Conservation (phyloP, 495 filamentous ascomycete genomes). For the Neurospora sp. region DNA sequence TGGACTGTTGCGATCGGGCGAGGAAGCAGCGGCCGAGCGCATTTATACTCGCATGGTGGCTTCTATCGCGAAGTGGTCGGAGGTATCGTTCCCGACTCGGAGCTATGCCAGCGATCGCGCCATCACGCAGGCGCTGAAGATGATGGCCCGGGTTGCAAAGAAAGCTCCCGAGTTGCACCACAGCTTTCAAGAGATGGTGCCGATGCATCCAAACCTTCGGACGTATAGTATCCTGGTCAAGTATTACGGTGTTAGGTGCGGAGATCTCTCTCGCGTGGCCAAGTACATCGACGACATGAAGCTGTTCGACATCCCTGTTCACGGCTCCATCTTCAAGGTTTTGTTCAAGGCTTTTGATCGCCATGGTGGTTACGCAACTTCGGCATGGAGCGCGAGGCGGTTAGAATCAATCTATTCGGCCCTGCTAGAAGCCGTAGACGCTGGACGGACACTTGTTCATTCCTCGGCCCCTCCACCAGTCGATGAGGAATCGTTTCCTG, state of each 20-base stretch:
- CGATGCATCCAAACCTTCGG: conserved; percentile 50
- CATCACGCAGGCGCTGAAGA: conserved; percentile 45
- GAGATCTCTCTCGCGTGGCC: conserved; percentile 46
- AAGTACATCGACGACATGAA: conserved; percentile 58
- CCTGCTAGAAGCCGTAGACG: conserved; percentile 32
- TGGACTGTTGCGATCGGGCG: conserved; percentile 62
- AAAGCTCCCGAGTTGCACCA: conserved; percentile 30
- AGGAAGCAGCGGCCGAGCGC: conserved; percentile 60
- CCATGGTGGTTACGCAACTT: conserved; percentile 54
- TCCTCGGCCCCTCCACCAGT: neutral
- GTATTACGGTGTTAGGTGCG: conserved; percentile 40
- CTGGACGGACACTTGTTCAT: neutral
- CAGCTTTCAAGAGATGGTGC: conserved; percentile 37
- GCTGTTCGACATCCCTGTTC: conserved; percentile 40
- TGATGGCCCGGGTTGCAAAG: conserved; percentile 35
- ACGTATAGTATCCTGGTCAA: conserved; percentile 59
- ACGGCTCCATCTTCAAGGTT: conserved; percentile 52
- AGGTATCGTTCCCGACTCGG: conserved; percentile 19
- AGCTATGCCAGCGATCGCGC: conserved; percentile 38
- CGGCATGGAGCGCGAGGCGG: conserved; percentile 52
- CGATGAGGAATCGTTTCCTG: neutral
- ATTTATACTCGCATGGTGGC: conserved; percentile 76
- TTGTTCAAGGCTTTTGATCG: conserved; percentile 65
- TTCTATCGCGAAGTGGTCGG: conserved; percentile 24
- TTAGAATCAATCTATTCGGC: conserved; percentile 42